Base-by-base conservation (phyloP, 208 protist genomes). In the Leishmania gerbilli region DNA sequence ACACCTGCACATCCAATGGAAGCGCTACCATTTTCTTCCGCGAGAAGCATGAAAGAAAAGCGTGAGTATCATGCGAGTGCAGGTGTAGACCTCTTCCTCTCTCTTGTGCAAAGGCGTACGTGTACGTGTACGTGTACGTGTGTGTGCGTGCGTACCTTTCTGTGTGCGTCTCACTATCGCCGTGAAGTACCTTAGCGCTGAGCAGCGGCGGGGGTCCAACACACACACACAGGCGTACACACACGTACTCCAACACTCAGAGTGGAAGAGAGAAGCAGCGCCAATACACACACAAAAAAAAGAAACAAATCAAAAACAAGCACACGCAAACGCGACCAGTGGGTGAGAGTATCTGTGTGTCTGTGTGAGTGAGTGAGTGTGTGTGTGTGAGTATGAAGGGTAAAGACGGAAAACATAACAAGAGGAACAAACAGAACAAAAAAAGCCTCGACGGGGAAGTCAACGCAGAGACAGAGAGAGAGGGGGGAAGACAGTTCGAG, bases 221-320 rank as follows among this genome's bases (percentile, higher is more conserved):
- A 45, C 42, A 19, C 27, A 71, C 37, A 71, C 67, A 9, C 17
- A 45, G 15, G 15, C 17, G 7, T 8, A n/a, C 40, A 47, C 40
- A 71, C 37, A 21, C 21, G 21, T 42, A 42, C 58, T 31, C 58
- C 19, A 64, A 31, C 27, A 31, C 27, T 19, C 17, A 56, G 3
- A 56, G 51, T 3, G 51, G 27, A 1, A n/a, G 27, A 27, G 24
- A 34, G 58, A 80, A 65, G 9, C 40, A 74, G 42, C 34, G 27
- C 40, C 34, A 76, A 76, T 34, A 42, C 71, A 55, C 34, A 80
- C n/a, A n/a, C n/a, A 80, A 80, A 80, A 62, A 71, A 80, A 64
- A 64, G 76, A 64, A 42, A 68, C 2, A 40, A 24, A 21, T 9
- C 31, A 56, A 68, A 76, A 76, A 80, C 60, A 71, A 71, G 74